Evolutionary conservation across 768 basidiomycete species (phyloP), one percentile per base, ranked within the genome.

Genomic region (Auriscalpium vulgare): DNA sequence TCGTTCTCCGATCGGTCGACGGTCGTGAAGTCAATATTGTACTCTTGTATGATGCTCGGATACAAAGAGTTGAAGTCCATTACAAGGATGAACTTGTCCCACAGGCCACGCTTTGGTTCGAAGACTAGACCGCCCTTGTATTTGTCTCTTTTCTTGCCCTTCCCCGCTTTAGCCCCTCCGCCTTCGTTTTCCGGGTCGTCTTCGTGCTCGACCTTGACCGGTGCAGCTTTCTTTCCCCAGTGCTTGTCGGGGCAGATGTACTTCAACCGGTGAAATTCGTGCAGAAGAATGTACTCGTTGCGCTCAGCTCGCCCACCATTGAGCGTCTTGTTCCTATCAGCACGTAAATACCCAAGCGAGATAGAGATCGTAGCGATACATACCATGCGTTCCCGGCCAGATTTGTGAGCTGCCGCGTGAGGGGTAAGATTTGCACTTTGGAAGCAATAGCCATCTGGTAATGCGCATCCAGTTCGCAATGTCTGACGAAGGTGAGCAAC

Each of bases 31-130:
- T 98, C 97, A 62, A 99, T 98, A 68, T 99, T 98, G 68, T 91
- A 99, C 75, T 99, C 97, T 66, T 98, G 97, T 49, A 99, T 99
- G 75, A 99, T 99, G 69, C 91, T 94, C 7, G 97, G 97, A 68
- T 99, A 99, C 55, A 99, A 78, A 58, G 94, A 97, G 72, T 99
- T 99, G 84, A 98, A 99, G 70, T 99, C 97, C 97, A 99, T 99
- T 71, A 99, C 97, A 16, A 99, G 79, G 70, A 98, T 89, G 67
- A 79, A 97, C 64, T 86, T 95, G 75, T 98, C 97, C 91, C 92
- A 98, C 43, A 99, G 75, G 10, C 95, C 92, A 53, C 91, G 78
- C 73, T 97, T 95, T 2, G 97, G 97, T 56, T 97, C 91, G 61
- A 99, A 94, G 17, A 99, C 97, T 52, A 98, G 78, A 70, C 97